Evolutionary conservation across 306 rosid species (phyloP).

Genomic region (Arachis hypogaea): DNA sequence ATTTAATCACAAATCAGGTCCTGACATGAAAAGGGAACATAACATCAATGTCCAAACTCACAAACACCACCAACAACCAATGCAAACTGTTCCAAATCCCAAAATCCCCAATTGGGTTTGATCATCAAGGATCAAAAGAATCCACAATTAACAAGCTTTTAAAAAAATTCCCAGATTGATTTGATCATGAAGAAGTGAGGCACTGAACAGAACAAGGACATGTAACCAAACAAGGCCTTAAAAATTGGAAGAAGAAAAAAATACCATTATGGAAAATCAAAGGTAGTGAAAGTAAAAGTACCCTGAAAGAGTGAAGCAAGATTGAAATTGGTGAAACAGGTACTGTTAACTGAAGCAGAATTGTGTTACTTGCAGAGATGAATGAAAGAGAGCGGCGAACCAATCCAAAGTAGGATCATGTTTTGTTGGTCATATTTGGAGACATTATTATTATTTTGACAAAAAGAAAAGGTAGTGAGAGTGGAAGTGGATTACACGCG

Average conservation of each 20-base stretch:
- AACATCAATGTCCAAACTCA: slow-evolving; percentile 6
- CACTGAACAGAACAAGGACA: not conserved
- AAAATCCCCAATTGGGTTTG: slow-evolving; percentile 7
- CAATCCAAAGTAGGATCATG: slow-evolving; percentile 21
- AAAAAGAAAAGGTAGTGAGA: not conserved
- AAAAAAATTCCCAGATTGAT: not conserved
- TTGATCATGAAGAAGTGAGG: not conserved
- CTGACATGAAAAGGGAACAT: slow-evolving; percentile 25
- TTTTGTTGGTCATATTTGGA: not conserved
- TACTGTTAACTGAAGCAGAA: slow-evolving; percentile 29
- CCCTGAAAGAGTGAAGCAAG: slow-evolving; percentile 14
- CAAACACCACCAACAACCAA: slow-evolving; percentile 7
- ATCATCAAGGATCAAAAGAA: slow-evolving; percentile 1
- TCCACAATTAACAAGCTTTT: slow-evolving; percentile 3
- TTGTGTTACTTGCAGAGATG: not conserved
- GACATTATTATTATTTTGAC: not conserved
- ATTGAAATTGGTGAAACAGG: slow-evolving; percentile 13
- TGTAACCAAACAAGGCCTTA: slow-evolving; percentile 4
- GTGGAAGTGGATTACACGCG: slow-evolving; percentile 35
- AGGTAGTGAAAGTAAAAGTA: not conserved
- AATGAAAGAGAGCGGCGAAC: not conserved
- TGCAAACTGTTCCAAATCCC: not conserved
- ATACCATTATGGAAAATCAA: not conserved
- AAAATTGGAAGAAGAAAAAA: slow-evolving; percentile 1
- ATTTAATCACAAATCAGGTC: not conserved